Evolutionary conservation across 2,329 filamentous ascomycete species (phyloP).

Genomic region (Epichloe typhina): DNA sequence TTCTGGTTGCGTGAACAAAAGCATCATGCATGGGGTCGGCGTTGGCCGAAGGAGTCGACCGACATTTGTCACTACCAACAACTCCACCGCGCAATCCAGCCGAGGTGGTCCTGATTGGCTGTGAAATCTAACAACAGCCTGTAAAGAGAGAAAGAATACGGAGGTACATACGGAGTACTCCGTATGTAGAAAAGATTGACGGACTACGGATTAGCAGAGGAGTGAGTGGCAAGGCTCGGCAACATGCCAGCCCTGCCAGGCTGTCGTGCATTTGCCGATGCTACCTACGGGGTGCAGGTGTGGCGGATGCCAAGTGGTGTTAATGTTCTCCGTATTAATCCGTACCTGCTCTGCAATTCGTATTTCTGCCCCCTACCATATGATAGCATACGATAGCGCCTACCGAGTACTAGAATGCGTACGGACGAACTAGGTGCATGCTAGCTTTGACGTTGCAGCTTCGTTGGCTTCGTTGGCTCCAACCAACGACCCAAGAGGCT

Average conservation of each 20-base stretch:
- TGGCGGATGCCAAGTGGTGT: background rate
- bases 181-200: background rate
- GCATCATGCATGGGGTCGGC: too few relatives aligned
- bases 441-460: background rate
- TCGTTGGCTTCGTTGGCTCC: background rate
- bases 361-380: background rate
- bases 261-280: background rate
- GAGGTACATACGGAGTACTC: too few relatives aligned
- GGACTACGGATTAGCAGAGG: background rate
- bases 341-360: background rate
- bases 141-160: too few relatives aligned
- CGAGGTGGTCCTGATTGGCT: too few relatives aligned
- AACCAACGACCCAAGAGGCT: background rate
- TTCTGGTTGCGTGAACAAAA: too few relatives aligned
- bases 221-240: background rate
- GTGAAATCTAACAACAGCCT: too few relatives aligned
- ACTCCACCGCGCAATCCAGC: too few relatives aligned
- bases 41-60: too few relatives aligned
- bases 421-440: background rate
- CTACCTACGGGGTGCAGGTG: background rate
- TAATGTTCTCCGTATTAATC: background rate
- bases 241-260: background rate
- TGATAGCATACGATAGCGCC: background rate
- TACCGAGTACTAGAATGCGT: background rate
- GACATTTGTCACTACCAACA: too few relatives aligned